Conservation (phyloP, 2,329 filamentous ascomycete species). For the Aspergillus chevalieri region DNA sequence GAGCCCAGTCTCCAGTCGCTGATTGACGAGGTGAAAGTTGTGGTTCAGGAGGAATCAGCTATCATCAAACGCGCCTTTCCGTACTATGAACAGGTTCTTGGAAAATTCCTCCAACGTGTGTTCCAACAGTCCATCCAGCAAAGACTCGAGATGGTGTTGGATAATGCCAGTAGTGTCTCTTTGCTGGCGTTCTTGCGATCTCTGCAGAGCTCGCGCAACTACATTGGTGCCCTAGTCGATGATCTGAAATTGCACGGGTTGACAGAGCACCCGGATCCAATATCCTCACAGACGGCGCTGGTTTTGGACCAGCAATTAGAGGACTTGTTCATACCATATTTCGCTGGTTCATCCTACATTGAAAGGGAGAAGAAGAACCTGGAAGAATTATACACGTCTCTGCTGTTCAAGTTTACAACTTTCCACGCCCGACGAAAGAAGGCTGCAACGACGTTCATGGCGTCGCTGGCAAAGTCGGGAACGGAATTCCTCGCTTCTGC, state of each 20-base stretch:
- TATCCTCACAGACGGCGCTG: slow-evolving; percentile 74
- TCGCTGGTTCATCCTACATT: slow-evolving; percentile 60
- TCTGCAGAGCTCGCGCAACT: slow-evolving; percentile 81
- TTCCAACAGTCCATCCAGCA: slow-evolving; percentile 99
- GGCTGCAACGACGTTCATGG: slow-evolving; percentile 85
- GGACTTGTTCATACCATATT: slow-evolving; percentile 61
- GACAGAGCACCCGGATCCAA: slow-evolving; percentile 89
- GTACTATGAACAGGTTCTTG: slow-evolving; percentile 88
- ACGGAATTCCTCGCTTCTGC: slow-evolving; percentile 82
- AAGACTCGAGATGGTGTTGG: slow-evolving; percentile 86
- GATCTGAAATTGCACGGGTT: slow-evolving; percentile 90
- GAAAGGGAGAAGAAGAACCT: slow-evolving; percentile 61
- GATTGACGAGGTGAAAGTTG: slow-evolving; percentile 87
- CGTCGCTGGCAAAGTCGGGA: slow-evolving; percentile 80
- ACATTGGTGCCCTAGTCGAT: slow-evolving; percentile 81
- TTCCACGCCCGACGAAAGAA: slow-evolving; percentile 79
- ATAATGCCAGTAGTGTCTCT: slow-evolving; percentile 88
- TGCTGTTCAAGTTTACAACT: slow-evolving; percentile 95
- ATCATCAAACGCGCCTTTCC: slow-evolving; percentile 97
- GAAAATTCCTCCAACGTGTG: slow-evolving; percentile 87
- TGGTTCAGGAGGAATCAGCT: slow-evolving; percentile 93
- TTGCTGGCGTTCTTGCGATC: slow-evolving; percentile 86
- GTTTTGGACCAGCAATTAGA: slow-evolving; percentile 63
- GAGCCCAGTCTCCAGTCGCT: slow-evolving; percentile 88
- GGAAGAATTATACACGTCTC: slow-evolving; percentile 78